Conservation (phyloP, 805 yeast genomes). For the Sugiyamaella lignohabitans region DNA sequence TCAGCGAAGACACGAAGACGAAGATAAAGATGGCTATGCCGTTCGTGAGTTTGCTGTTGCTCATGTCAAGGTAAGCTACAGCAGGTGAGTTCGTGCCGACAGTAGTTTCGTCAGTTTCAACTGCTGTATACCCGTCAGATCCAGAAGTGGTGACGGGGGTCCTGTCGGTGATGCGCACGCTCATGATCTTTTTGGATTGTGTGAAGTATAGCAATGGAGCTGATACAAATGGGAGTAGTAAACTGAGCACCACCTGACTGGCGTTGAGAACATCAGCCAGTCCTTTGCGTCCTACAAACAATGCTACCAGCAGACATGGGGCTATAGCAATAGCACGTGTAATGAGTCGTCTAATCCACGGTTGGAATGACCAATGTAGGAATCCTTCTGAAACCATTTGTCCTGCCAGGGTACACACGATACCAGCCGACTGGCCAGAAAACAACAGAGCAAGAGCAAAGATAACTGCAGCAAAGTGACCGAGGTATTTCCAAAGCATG, state of each 20-base stretch:
- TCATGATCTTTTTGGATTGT: slow-evolving; percentile 59
- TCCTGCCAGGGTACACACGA: slow-evolving; percentile 89
- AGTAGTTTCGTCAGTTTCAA: neutral
- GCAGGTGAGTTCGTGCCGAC: slow-evolving; percentile 23
- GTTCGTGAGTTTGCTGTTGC: slow-evolving; percentile 55
- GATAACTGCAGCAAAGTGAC: slow-evolving; percentile 73
- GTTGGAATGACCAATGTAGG: slow-evolving; percentile 69
- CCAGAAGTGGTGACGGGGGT: neutral
- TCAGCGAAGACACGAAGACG: slow-evolving; percentile 64
- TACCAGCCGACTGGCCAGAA: slow-evolving; percentile 87
- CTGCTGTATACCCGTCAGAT: neutral
- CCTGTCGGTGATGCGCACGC: slow-evolving; percentile 26
- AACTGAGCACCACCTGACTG: slow-evolving; percentile 74
- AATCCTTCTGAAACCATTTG: slow-evolving; percentile 92
- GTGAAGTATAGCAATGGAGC: slow-evolving; percentile 86
- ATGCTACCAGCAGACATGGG: slow-evolving; percentile 75
- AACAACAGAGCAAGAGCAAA: slow-evolving; percentile 79
- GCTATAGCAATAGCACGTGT: slow-evolving; percentile 77
- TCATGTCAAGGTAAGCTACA: slow-evolving; percentile 50
- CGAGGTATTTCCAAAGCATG: slow-evolving; percentile 51
- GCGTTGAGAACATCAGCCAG: slow-evolving; percentile 62
- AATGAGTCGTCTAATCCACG: slow-evolving; percentile 71
- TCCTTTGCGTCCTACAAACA: slow-evolving; percentile 74
- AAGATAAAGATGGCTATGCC: slow-evolving; percentile 55
- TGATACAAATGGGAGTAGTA: slow-evolving; percentile 77